Evolutionary conservation across 768 basidiomycete genomes (phyloP), one percentile per base, ranked within the genome.

Genomic region (Suillus discolor): DNA sequence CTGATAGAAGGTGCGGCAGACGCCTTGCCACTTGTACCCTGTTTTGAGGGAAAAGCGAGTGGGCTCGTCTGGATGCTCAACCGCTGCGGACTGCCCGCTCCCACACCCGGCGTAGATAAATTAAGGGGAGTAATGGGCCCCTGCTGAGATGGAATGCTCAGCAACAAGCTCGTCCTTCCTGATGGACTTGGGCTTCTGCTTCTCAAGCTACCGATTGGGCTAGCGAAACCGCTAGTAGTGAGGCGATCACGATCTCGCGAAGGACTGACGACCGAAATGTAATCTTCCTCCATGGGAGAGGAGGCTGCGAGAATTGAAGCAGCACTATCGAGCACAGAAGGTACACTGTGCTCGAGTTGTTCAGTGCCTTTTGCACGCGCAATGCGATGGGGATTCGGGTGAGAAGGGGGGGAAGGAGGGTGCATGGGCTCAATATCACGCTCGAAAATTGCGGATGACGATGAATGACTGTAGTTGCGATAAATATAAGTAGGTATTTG

Each of bases 381-480:
- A 61, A 87, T 90, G 36, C 89, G 85, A 73, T 93, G 92, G 0
- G 92, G 91, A 71, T 92, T 89, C 34, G 70, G 73, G 75, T 79
- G 71, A 78, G 76, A 61, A 54, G 64, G 77, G 66, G 71, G 83
- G 41, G 78, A 83, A 70, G 74, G 72, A 0, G 75, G 73, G 6
- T 72, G 71, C 1, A 78, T 62, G 18, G 89, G 89, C 69, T 95
- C 94, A 68, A 96, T 94, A 74, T 96, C 94, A 42, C 94, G 87
- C 77, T 96, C 94, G 66, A 96, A 96, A 65, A 96, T 96, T 44
- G 94, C 93, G 1, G 93, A 94, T 0, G 92, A 92, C 0, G 92
- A 92, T 0, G 92, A 94, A 71, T 92, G 87, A 1, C 71, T 68
- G 62, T 66, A 45, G 38, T 54, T 20, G 13, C 15, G 25, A 63